These are phyloP conservation scores for Astrephomene gubernaculifera DNA, from an alignment of 139 green algal species.

Conservation along the genomic window DNA sequence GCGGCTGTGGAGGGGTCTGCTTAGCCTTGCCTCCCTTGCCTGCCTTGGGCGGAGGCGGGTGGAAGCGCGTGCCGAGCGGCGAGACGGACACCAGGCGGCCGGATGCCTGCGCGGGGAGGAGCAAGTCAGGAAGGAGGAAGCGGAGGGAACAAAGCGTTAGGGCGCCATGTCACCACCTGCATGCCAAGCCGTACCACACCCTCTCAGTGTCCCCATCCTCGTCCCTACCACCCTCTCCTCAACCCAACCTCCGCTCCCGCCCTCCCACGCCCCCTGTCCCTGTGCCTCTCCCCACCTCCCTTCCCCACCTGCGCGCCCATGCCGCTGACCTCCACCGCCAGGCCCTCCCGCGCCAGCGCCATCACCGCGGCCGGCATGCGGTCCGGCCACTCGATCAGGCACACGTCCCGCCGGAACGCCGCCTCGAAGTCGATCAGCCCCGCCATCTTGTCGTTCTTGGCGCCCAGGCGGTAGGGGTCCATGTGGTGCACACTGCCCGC, in stretches of 20 bases:
- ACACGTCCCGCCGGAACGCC: conserved; percentile 57
- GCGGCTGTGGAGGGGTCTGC: not conserved
- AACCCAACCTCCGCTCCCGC: not conserved
- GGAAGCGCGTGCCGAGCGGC: conserved; percentile 21
- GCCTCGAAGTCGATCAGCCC: conserved; percentile 62
- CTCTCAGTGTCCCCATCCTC: too few relatives aligned
- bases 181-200: too few relatives aligned
- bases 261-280: not conserved
- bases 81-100: conserved; percentile 47
- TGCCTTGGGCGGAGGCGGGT: not conserved
- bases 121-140: too few relatives aligned
- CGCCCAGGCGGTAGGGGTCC: conserved; percentile 66
- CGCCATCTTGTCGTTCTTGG: conserved; percentile 62
- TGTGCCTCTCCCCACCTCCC: not conserved
- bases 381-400: conserved; percentile 69
- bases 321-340: conserved; percentile 55
- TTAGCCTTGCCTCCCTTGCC: not conserved
- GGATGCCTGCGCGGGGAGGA: conserved; percentile 32
- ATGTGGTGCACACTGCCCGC: conserved; percentile 60
- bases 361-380: conserved; percentile 59
- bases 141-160: too few relatives aligned
- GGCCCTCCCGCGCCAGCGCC: conserved; percentile 26
- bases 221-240: too few relatives aligned
- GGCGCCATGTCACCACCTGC: too few relatives aligned
- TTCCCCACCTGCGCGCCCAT: conserved; percentile 53